Evolutionary conservation across 2,329 filamentous ascomycete species (phyloP), one percentile per base, ranked within the genome.

Genomic region (Alternaria brassicae): DNA sequence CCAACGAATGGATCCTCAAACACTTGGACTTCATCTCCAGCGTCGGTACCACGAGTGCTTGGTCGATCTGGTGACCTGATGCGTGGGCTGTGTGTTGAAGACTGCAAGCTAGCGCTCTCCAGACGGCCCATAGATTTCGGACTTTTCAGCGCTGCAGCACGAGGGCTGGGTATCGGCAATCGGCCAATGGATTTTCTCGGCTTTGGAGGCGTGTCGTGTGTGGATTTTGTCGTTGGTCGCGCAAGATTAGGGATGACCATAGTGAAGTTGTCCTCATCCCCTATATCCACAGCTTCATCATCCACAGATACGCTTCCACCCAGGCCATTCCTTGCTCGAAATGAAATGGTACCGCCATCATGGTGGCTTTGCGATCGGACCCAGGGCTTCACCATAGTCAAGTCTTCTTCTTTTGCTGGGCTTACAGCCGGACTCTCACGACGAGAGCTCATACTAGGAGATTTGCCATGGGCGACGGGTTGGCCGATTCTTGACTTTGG

Each of bases 1-100:
- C 76, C 77, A 36, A 77, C 79, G 53, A 82, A 81, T 1, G 83
- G 83, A 61, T 85, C 84, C 70, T 86, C 84, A 62, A 84, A 85
- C 27, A 84, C 82, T 52, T 81, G 81, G 3, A 84, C 81, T 53
- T 80, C 80, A 25, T 80, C 79, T 45, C 70, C 73, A 23, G 62
- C 64, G 52, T 73, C 68, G n/a, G 71, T 71, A 25, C 72, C 72
- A 17, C 71, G 70, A 12, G 68, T 75, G 52, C 67, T 72, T 17
- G 72, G 68, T 9, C 74, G 73, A 51, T 78, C 75, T 39, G 73
- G 74, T 10, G 76, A 77, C 50, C 65, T 63, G 49, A 73, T 56
- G 3, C 68, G 71, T 17, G 72, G 71, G 58, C 73, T 77, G 37
- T 73, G 69, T 49, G 67, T 70, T n/a, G 69, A 66, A 30, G 60